phyloP scores from a whole-genome alignment of 2,329 filamentous ascomycete species.

The Zopfia rhizophila region DNA sequence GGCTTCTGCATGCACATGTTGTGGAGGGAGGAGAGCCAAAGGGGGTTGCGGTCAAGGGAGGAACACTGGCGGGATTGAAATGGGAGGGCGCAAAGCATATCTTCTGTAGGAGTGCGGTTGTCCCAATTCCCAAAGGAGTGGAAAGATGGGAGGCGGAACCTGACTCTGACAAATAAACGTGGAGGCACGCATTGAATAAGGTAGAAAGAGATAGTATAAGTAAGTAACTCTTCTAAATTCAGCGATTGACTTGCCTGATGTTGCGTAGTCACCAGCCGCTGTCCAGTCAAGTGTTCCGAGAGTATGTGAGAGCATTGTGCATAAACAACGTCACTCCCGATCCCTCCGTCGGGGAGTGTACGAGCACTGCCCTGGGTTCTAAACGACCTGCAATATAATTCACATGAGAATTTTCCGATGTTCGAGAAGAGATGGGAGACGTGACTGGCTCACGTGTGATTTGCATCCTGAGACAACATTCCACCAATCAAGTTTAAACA shows the following conservation, averaged over 20 bases:
- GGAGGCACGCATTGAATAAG: constrained; percentile 2
- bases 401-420: too few relatives aligned
- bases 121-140: constrained; percentile 73
- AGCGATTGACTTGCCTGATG: too few relatives aligned
- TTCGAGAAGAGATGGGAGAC: too few relatives aligned
- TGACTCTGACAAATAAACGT: constrained; percentile 14
- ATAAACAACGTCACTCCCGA: too few relatives aligned
- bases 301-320: too few relatives aligned
- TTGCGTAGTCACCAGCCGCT: too few relatives aligned
- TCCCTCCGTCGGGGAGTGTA: too few relatives aligned
- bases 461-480: constrained; percentile 28
- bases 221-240: too few relatives aligned
- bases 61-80: constrained; percentile 69
- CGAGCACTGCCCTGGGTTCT: too few relatives aligned
- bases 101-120: constrained; percentile 74
- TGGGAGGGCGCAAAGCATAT: constrained; percentile 65
- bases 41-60: constrained; percentile 71
- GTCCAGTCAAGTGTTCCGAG: too few relatives aligned
- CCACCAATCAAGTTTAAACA: constrained; percentile 32
- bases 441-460: constrained; percentile 32
- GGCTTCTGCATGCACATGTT: constrained; percentile 71
- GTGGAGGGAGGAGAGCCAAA: constrained; percentile 30
- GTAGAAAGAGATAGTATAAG: constrained; percentile 2
- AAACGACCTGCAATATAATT: too few relatives aligned
- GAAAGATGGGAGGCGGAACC: constrained; percentile 68